Base-by-base conservation (phyloP, 805 yeast genomes). In the Jamesozyma jinghongensis region DNA sequence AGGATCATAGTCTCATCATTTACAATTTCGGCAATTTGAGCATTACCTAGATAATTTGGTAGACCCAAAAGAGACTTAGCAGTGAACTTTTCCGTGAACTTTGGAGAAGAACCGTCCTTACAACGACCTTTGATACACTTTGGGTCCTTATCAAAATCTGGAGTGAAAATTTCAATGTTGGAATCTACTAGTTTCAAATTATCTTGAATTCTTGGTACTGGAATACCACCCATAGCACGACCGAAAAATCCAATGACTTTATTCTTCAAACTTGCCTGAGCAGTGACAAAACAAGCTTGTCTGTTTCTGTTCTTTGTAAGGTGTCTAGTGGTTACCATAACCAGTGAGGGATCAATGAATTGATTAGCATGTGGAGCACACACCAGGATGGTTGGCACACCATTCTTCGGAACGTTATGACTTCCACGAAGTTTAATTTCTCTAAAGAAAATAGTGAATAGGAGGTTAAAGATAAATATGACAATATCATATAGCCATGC, bases 141-240 rank as follows among this genome's bases (percentile, higher is more conserved):
- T 7, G 78, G 74, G 47, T 77, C 74, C 16, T 62, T 51, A 19
- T 61, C 65, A 19, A 63, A 63, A 31, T 70, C 73, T 45, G 78
- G 79, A 22, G 78, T 56, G 44, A 47, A 74, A 8, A 88, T 77
- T 41, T 66, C 69, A 28, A 60, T 40, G 3, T 95, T 95, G 40
- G 75, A 75, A 2, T 68, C 61, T n/a, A 77, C 94, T 7, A 67
- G 58, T 27, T 59, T 63, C 53, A 90, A 70, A 55, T 77, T 79
- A 60, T 90, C 98, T 61, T 92, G 97, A 3, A 94, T 84, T 48
- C 98, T 70, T 7, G 81, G 80, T 2, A 92, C 97, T 0, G 96
- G 95, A 43, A 90, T 88, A 3, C 95, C 73, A 54, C 78, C 70
- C 47, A 85, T 83, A 33, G 77, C 68, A 40, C 78, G 67, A 5